Base-by-base conservation (phyloP, 2,329 filamentous ascomycete genomes). In the Trichoderma atrobrunneum region DNA sequence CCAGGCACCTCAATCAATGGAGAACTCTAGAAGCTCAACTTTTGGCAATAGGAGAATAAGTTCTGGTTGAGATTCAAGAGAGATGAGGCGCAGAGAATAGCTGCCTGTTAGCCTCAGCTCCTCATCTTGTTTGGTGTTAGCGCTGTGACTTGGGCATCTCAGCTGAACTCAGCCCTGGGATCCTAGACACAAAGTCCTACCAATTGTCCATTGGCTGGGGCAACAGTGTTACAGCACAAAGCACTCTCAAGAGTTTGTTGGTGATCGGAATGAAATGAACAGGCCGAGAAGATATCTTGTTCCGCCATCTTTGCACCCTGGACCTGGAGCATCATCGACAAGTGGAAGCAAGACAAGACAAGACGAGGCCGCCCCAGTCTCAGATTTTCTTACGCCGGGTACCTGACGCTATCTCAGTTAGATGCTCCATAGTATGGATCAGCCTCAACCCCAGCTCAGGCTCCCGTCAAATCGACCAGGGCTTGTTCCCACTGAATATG, bases 101-200 rank as follows among this genome's bases (percentile, higher is more conserved):
- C 57, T 62, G 24, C 26, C 57, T 48, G 57, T 43, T 62, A 69
- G 36, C 43, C 30, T 70, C 57, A 70, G 57, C 66, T 70, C 2
- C 36, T 16, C 28, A 60, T 48, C 65, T 62, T n/a, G 26, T 61
- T 61, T 24, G 16, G 66, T 62, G 14, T 34, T 70, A 70, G 66
- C 66, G 66, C 36, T 62, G 66, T 48, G 66, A 62, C 43, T 30
- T 30, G 57, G 18, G 66, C 66, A 57, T 60, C 21, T 70, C 66
- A 70, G 66, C 66, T 70, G 66, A 34, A 36, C 14, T 68, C 66
- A 34, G 56, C 56, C 26, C 28, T 8, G 4, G 34, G 18, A 60
- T 32, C 32, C 34, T 68, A 12, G 4, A 26, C 18, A 14, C 28
- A 36, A 56, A 54, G 4, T 54, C 48, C 21, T 21, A 24, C 48